phyloP scores from a whole-genome alignment of 2,329 filamentous ascomycete genomes.

The Xylaria sp. region DNA sequence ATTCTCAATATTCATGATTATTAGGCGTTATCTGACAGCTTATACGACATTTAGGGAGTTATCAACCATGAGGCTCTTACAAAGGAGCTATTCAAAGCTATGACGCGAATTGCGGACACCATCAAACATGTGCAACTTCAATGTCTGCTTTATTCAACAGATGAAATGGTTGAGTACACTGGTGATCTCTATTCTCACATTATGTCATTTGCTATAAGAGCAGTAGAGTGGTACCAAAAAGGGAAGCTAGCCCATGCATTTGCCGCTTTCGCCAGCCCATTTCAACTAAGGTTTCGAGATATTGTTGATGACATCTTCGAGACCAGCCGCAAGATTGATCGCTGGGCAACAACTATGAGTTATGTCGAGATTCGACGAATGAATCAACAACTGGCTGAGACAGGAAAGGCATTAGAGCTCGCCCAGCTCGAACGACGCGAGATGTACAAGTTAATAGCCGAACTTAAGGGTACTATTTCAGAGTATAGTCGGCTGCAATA shows the following conservation, averaged over 20 bases:
- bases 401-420: neutral
- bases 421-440: neutral
- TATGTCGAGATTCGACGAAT: neutral
- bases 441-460: neutral
- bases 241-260: neutral
- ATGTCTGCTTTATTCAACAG: neutral
- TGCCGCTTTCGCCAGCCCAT: neutral
- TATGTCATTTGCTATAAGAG: neutral
- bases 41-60: neutral
- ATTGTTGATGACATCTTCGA: neutral
- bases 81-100: neutral
- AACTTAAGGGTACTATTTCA: neutral
- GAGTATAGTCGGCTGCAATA: neutral
- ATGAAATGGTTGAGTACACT: neutral
- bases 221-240: conserved; percentile 2
- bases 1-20: neutral
- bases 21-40: neutral
- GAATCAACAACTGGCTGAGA: neutral
- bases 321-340: neutral
- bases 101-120: neutral
- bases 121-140: neutral
- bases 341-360: neutral
- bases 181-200: neutral
- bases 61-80: neutral
- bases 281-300: neutral